These are phyloP conservation scores for Biancaea sappan DNA, from an alignment of 306 rosid species.

Conservation along the genomic window DNA sequence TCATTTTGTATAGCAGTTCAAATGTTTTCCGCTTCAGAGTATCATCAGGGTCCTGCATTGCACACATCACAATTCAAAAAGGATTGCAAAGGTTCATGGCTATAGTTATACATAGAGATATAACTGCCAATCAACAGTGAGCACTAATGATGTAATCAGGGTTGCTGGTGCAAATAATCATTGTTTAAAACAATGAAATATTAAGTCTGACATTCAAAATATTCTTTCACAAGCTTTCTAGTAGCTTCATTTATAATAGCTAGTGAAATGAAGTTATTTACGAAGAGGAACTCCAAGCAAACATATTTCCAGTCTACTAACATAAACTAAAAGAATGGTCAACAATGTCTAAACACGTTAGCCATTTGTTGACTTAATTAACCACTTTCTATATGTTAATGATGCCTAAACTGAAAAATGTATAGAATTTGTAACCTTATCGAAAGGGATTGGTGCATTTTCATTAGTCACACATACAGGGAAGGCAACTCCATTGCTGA, in stretches of 20 bases:
- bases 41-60: constrained; percentile 94
- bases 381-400: not conserved
- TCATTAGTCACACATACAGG: no score
- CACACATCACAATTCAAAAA: constrained; percentile 31
- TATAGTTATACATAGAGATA: constrained; percentile 12
- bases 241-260: not conserved
- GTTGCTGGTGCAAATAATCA: not conserved
- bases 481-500: no score
- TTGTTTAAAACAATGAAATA: constrained; percentile 17
- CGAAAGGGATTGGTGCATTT: no score
- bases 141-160: not conserved
- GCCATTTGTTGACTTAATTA: not conserved
- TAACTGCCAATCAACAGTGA: not conserved
- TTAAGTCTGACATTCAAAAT: not conserved
- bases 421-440: no score
- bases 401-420: not conserved
- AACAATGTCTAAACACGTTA: not conserved
- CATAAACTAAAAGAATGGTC: not conserved
- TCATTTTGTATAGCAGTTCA: constrained; percentile 87
- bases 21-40: constrained; percentile 93
- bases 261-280: not conserved
- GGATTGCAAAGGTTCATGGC: constrained; percentile 21
- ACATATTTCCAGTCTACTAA: not conserved
- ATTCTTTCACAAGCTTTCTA: not conserved
- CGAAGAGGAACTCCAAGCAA: not conserved